Conservation (phyloP, 345 rosid genomes). For the Cardiospermum halicacabum region DNA sequence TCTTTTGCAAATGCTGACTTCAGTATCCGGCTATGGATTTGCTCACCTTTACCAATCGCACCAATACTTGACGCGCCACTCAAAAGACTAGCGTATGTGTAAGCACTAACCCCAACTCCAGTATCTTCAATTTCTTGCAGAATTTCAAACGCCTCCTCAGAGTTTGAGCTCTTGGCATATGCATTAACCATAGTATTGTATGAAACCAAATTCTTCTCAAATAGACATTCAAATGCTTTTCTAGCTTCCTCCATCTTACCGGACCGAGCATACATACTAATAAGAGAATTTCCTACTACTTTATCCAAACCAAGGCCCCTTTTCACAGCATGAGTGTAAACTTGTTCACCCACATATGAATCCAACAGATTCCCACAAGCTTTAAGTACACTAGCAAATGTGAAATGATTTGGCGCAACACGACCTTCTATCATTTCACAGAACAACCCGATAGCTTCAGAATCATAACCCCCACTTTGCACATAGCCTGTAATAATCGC, state of each 20-base stretch:
- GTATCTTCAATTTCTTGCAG: constrained; percentile 35
- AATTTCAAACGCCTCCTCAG: constrained; percentile 41
- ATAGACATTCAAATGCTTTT: constrained; percentile 53
- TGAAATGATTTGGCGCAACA: constrained; percentile 56
- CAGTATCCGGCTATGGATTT: constrained; percentile 53
- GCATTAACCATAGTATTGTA: constrained; percentile 56
- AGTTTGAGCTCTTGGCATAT: constrained; percentile 38
- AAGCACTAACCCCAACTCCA: constrained; percentile 43
- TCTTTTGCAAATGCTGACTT: constrained; percentile 45
- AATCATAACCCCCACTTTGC: constrained; percentile 28
- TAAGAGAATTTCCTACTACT: constrained; percentile 64
- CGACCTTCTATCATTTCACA: constrained; percentile 47
- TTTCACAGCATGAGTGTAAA: constrained; percentile 47
- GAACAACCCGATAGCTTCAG: constrained; percentile 51
- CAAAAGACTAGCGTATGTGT: constrained; percentile 63
- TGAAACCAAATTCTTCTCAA: constrained; percentile 57
- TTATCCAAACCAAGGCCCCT: constrained; percentile 43
- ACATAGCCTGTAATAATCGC: constrained; percentile 58
- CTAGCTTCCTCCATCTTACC: constrained; percentile 61
- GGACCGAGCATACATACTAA: constrained; percentile 56
- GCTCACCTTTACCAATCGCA: constrained; percentile 57
- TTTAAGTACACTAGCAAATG: constrained; percentile 58
- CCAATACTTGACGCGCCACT: constrained; percentile 61
- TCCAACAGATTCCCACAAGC: constrained; percentile 56
- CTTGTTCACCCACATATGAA: constrained; percentile 40